Conservation (phyloP, 1,284 basidiomycete species). For the Gastroboletus turbinatus region DNA sequence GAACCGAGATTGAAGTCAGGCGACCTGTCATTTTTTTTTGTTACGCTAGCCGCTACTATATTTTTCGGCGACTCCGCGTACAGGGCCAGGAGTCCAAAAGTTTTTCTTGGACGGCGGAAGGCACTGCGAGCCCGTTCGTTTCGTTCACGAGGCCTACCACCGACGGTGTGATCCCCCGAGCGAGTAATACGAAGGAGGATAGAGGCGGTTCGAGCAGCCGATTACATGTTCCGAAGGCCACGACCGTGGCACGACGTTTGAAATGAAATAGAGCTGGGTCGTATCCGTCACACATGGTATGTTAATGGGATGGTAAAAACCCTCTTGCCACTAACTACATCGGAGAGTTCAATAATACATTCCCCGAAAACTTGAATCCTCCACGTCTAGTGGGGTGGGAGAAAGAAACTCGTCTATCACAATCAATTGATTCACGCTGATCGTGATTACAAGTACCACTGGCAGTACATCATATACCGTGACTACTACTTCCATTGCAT, state of each 20-base stretch:
- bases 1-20: constrained; percentile 5
- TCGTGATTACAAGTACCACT: not conserved
- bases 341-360: not conserved
- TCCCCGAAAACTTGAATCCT: not conserved
- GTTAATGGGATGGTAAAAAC: not conserved
- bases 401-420: not conserved
- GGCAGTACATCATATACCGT: not conserved
- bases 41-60: constrained; percentile 1
- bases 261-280: constrained; percentile 12
- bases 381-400: not conserved
- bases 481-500: constrained; percentile 18
- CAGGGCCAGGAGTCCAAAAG: constrained; percentile 2
- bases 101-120: constrained; percentile 1
- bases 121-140: not conserved
- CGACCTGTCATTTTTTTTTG: constrained; percentile 8
- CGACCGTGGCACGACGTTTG: constrained; percentile 16
- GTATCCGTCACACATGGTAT: not conserved
- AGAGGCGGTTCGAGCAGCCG: constrained; percentile 9
- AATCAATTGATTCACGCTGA: constrained; percentile 6
- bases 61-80: constrained; percentile 1
- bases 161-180: not conserved
- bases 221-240: constrained; percentile 24
- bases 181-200: not conserved
- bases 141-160: not conserved
- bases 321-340: not conserved